Percentiles rank a stretch among this genome's conserved stretches.
These are phyloP conservation scores for Plectranthus barbatus DNA, from an alignment of 257 asterid genomes.

Conservation along the genomic window DNA sequence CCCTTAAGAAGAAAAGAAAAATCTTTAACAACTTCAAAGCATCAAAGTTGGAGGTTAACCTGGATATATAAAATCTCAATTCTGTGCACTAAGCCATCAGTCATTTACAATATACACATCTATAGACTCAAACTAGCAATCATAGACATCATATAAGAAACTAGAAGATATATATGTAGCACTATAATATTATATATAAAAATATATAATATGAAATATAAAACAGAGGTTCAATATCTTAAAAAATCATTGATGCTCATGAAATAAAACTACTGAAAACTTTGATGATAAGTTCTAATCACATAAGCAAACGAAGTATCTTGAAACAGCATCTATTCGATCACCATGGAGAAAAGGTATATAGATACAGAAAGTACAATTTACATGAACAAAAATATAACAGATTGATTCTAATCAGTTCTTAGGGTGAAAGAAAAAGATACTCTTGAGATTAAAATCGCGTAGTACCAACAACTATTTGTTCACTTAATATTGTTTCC, in stretches of 20 bases:
- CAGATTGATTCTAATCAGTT: background rate
- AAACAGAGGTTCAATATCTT: background rate
- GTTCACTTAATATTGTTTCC: background rate
- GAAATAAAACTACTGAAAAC: background rate
- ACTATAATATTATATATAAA: too few relatives aligned
- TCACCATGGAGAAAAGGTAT: background rate
- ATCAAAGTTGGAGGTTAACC: background rate
- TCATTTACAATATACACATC: background rate
- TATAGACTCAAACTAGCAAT: background rate
- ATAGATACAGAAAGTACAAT: background rate
- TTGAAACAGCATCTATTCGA: background rate
- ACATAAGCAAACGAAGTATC: background rate
- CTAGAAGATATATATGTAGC: background rate
- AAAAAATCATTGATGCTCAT: background rate
- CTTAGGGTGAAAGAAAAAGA: background rate
- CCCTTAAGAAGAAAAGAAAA: constrained; percentile 20
- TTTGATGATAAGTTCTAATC: background rate
- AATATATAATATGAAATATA: background rate
- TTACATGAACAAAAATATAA: background rate
- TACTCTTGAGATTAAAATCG: background rate
- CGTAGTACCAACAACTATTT: background rate
- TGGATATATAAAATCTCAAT: background rate
- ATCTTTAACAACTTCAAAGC: background rate
- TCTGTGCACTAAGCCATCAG: background rate
- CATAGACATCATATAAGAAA: background rate